Evolutionary conservation across 2,329 filamentous ascomycete genomes (phyloP), one percentile per base, ranked within the genome.

Genomic region (Fusarium sp.): DNA sequence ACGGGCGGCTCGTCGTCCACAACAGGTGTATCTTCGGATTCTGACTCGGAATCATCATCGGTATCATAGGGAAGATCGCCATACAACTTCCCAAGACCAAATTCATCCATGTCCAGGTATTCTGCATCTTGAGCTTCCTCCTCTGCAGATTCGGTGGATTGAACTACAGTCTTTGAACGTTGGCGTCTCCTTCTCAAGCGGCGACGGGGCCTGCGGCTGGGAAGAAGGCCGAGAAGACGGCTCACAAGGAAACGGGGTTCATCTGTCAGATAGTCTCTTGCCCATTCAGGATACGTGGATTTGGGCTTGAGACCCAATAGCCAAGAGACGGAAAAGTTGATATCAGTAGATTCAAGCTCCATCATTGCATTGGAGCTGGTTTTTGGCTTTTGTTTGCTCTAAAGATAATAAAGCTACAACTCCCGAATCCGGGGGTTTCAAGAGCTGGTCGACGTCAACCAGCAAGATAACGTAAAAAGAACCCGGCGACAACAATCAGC

Each of bases 231-330:
- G 33, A 76, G 68, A 48, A 76, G 54, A 53, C 68, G 71, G 65
- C 75, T 75, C 59, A 76, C 74, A 45, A 67, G 72, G 51, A 76
- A 76, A 56, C 70, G 60, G 20, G 70, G 71, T 56, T 76, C 74
- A 45, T 73, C 60, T 40, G 72, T 67, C 56, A 74, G 56, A 43
- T 65, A 75, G 23, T 66, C 65, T 39, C 61, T 68, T 50, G 70
- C 71, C 73, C 73, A 75, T 56, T 58, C 23, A 30, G 73, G 73
- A 62, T 59, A 61, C 51, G 60, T 67, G 48, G 72, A 63, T 65
- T 56, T 71, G 54, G 72, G 67, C 60, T 66, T 70, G 30, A 75
- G 72, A 48, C 73, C 73, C 41, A 75, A 62, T 33, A 75, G 62
- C 73, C 73, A 75, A 65, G 71, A 74, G 56, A 75, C 71, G 33